Percentiles rank a stretch among this genome's conserved stretches.
These are phyloP conservation scores for Sungouiozyma intestinalis DNA, from an alignment of 805 yeast genomes.

Conservation along the genomic window DNA sequence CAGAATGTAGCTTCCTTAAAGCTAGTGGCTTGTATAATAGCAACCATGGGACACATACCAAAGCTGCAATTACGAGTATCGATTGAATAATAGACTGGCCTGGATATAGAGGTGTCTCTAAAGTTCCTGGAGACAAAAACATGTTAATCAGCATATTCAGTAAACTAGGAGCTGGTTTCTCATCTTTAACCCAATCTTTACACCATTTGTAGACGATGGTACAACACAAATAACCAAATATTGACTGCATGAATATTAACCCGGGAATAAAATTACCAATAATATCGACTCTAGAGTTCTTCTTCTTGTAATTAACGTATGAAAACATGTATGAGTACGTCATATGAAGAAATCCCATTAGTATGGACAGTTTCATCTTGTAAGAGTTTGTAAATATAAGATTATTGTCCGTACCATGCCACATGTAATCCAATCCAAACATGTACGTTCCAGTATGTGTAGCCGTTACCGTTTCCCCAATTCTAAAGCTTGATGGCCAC, in stretches of 20 bases:
- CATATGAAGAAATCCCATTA: constrained; percentile 95
- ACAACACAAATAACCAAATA: constrained; percentile 83
- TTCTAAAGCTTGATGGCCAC: constrained; percentile 71
- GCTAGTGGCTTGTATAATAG: constrained; percentile 74
- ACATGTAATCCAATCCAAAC: constrained; percentile 83
- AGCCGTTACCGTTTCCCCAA: constrained; percentile 63
- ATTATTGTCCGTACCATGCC: constrained; percentile 97
- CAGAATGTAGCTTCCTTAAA: constrained; percentile 46
- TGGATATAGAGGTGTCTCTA: constrained; percentile 67
- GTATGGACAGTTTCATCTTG: constrained; percentile 91
- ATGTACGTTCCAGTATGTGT: constrained; percentile 58
- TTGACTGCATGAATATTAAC: constrained; percentile 87
- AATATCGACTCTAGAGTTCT: constrained; percentile 65
- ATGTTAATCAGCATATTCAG: constrained; percentile 90
- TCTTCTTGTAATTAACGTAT: constrained; percentile 63
- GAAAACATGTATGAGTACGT: constrained; percentile 80
- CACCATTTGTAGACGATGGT: constrained; percentile 90
- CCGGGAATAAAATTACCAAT: constrained; percentile 94
- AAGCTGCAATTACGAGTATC: constrained; percentile 60
- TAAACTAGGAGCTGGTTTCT: constrained; percentile 79
- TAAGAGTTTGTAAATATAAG: constrained; percentile 87
- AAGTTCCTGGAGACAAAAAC: constrained; percentile 87
- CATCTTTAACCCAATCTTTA: constrained; percentile 77
- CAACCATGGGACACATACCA: constrained; percentile 88
- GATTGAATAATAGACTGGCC: constrained; percentile 77